Evolutionary conservation across 202 grass and related monocot species (phyloP).

Genomic region (Bolboschoenoplectus hybrid): DNA sequence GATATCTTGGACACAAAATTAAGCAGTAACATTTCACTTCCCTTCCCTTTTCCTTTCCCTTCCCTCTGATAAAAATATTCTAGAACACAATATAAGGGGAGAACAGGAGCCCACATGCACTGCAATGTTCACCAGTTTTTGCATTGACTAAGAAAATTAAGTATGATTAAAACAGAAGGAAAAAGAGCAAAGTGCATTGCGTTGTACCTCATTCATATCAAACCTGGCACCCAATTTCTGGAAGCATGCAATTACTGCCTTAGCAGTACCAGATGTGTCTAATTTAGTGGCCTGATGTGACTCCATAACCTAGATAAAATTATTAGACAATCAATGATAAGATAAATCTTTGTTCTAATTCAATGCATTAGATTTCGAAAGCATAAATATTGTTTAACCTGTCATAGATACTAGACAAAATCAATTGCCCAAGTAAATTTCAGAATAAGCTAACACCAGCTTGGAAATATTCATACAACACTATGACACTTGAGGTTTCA

Average conservation of each 20-base stretch:
- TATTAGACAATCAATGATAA: conserved; percentile 31
- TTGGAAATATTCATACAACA: background rate
- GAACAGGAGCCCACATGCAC: background rate
- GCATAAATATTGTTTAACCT: conserved; percentile 24
- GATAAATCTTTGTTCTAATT: conserved; percentile 16
- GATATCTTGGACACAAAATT: background rate
- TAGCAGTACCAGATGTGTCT: conserved; percentile 81
- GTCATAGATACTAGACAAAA: background rate
- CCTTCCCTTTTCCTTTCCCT: background rate
- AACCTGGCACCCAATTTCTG: conserved; percentile 70
- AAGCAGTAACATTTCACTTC: background rate
- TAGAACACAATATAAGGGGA: background rate
- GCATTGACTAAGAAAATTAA: background rate
- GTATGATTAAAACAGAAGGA: background rate
- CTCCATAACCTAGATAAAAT: conserved; percentile 79
- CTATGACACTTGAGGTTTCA: background rate
- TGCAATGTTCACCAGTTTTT: background rate
- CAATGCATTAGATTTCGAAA: conserved; percentile 22
- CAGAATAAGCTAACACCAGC: background rate
- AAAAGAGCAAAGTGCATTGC: conserved; percentile 25
- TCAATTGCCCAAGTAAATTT: background rate
- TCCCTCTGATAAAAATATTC: background rate
- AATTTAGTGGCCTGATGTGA: conserved; percentile 83
- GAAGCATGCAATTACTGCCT: conserved; percentile 81
- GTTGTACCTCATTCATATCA: conserved; percentile 63